Evolutionary conservation across 495 filamentous ascomycete species (phyloP).

Genomic region (Aspergillus sclerotiicarbonarius): DNA sequence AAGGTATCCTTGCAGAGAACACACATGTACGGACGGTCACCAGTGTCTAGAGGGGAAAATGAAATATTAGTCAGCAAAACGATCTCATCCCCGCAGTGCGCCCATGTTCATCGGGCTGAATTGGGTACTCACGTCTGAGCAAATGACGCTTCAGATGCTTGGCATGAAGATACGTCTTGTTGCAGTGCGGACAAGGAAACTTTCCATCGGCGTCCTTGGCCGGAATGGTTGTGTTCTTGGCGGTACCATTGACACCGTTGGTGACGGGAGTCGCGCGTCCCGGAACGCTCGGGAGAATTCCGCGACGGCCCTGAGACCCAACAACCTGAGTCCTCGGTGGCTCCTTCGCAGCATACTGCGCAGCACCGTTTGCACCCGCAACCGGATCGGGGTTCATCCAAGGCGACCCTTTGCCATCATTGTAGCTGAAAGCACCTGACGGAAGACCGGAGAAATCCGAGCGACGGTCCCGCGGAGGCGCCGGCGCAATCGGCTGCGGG

Average conservation of each 20-base stretch:
- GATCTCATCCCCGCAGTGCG: not conserved
- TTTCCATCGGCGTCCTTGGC: slow-evolving; percentile 94
- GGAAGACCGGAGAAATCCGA: slow-evolving; percentile 58
- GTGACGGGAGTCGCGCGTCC: slow-evolving; percentile 68
- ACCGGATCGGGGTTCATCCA: slow-evolving; percentile 40
- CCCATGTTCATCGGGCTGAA: not conserved
- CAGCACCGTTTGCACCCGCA: slow-evolving; percentile 39
- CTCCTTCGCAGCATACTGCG: slow-evolving; percentile 45
- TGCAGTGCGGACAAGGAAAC: slow-evolving; percentile 95
- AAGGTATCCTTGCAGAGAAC: slow-evolving; percentile 97
- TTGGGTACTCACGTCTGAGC: slow-evolving; percentile 75
- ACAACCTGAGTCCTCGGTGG: slow-evolving; percentile 82
- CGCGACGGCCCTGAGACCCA: slow-evolving; percentile 84
- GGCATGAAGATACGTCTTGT: slow-evolving; percentile 94
- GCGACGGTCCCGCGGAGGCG: slow-evolving; percentile 59
- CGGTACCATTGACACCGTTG: slow-evolving; percentile 54
- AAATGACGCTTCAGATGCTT: slow-evolving; percentile 98
- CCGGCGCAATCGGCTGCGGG: slow-evolving; percentile 70
- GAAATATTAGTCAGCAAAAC: slow-evolving; percentile 5
- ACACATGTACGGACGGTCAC: slow-evolving; percentile 95
- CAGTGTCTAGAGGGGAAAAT: slow-evolving; percentile 64
- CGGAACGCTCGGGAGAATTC: slow-evolving; percentile 85
- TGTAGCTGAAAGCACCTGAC: slow-evolving; percentile 55
- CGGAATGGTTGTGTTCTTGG: slow-evolving; percentile 77
- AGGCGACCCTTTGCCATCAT: slow-evolving; percentile 41